These are phyloP conservation scores for Schizonepeta tenuifolia DNA, from an alignment of 257 asterid species.

Conservation along the genomic window DNA sequence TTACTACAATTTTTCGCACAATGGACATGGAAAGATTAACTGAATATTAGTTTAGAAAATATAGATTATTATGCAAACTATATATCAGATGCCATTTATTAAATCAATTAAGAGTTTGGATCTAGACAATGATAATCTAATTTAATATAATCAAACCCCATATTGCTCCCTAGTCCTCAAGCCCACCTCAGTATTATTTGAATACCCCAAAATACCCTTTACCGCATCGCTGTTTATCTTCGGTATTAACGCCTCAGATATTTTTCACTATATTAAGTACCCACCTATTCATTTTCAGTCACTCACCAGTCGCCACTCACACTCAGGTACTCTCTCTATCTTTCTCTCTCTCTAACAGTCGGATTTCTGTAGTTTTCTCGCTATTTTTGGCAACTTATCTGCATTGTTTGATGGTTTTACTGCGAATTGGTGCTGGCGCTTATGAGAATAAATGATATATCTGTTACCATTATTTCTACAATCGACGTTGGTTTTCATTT, in stretches of 20 bases:
- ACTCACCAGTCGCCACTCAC: conserved; percentile 21
- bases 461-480: neutral
- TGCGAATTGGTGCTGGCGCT: conserved; percentile 4
- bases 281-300: conserved; percentile 23
- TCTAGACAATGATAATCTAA: neutral
- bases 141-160: neutral
- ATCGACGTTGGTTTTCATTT: neutral
- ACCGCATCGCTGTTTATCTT: neutral
- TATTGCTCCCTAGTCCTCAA: neutral
- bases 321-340: conserved; percentile 34
- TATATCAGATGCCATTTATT: neutral
- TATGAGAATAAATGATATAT: neutral
- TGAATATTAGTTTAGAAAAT: too few relatives aligned
- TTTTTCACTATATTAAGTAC: conserved; percentile 9
- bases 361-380: neutral
- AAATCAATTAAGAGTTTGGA: neutral
- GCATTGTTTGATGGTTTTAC: neutral
- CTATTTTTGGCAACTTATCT: neutral
- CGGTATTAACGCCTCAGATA: neutral
- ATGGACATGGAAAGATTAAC: too few relatives aligned
- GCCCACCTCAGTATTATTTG: neutral
- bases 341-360: neutral
- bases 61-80: too few relatives aligned
- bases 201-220: conserved; percentile 33
- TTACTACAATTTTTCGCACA: too few relatives aligned